Conservation (phyloP, 495 filamentous ascomycete genomes). For the Penicillium silybi region DNA sequence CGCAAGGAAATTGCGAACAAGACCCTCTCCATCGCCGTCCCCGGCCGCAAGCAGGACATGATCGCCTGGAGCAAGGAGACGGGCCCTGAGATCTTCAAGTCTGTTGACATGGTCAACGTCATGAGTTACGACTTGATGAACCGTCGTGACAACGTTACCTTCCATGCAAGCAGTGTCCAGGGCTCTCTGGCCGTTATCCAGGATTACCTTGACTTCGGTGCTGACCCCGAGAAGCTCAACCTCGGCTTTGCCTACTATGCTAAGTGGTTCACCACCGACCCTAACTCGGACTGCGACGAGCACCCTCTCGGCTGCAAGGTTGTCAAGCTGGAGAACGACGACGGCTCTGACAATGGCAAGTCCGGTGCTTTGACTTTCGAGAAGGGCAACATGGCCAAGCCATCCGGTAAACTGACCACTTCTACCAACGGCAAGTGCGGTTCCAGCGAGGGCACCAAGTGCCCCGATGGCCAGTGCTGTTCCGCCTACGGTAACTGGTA, state of each 20-base stretch:
- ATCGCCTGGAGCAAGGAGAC: conserved; percentile 64
- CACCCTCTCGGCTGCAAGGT: conserved; percentile 60
- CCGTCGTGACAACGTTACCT: conserved; percentile 63
- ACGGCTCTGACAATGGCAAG: conserved; percentile 61
- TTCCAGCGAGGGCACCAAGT: conserved; percentile 23
- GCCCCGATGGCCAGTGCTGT: conserved; percentile 34
- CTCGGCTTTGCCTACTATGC: conserved; percentile 73
- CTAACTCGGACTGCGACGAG: conserved; percentile 38
- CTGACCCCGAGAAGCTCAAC: conserved; percentile 56
- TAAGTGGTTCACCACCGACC: conserved; percentile 65
- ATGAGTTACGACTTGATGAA: conserved; percentile 83
- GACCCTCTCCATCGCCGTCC: conserved; percentile 66
- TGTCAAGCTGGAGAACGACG: conserved; percentile 57
- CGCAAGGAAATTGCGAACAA: conserved; percentile 59
- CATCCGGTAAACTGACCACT: conserved; percentile 40
- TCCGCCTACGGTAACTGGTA: conserved; percentile 39
- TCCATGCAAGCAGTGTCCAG: conserved; percentile 60
- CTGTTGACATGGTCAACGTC: conserved; percentile 71
- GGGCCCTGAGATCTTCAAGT: conserved; percentile 57
- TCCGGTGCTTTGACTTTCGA: conserved; percentile 58
- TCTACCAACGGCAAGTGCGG: conserved; percentile 42
- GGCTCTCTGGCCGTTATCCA: conserved; percentile 53
- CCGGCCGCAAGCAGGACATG: conserved; percentile 66
- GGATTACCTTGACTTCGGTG: conserved; percentile 57
- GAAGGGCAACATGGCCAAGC: conserved; percentile 43